Conservation (phyloP, 768 basidiomycete genomes). For the Auriscalpium microsporum region DNA sequence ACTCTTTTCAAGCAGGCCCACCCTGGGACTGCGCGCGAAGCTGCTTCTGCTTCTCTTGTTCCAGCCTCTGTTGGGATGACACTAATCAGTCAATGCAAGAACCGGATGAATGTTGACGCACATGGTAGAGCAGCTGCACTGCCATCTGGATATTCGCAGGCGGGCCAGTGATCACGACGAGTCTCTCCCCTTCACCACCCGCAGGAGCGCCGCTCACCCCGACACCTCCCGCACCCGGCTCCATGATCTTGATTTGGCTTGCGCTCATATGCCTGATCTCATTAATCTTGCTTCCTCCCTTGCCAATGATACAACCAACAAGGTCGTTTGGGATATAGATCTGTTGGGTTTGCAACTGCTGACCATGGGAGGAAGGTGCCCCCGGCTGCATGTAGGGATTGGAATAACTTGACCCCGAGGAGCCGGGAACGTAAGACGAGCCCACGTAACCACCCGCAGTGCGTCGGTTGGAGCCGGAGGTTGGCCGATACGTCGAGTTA, state of each 20-base stretch:
- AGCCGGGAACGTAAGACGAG: conserved; percentile 68
- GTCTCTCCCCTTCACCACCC: conserved; percentile 76
- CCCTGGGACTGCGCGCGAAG: conserved; percentile 25
- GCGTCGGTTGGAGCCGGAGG: conserved; percentile 47
- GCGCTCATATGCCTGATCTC: conserved; percentile 94
- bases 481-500: conserved; percentile 61
- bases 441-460: conserved; percentile 27
- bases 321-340: conserved; percentile 98
- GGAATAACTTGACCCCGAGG: conserved; percentile 42
- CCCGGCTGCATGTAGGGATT: conserved; percentile 29
- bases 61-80: conserved; percentile 49
- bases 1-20: background rate
- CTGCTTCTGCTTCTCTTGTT: conserved; percentile 88
- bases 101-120: conserved; percentile 29
- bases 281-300: conserved; percentile 97
- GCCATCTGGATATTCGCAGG: conserved; percentile 95
- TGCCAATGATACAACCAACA: conserved; percentile 96
- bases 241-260: conserved; percentile 98
- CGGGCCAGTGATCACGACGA: conserved; percentile 96
- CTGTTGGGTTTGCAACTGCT: conserved; percentile 88
- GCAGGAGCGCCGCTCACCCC: conserved; percentile 64
- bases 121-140: conserved; percentile 82
- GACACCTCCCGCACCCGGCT: conserved; percentile 75
- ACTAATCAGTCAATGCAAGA: background rate
- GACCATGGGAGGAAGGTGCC: conserved; percentile 25